Evolutionary conservation across 2,329 filamentous ascomycete genomes (phyloP).

Genomic region (Beauveria caledonica): DNA sequence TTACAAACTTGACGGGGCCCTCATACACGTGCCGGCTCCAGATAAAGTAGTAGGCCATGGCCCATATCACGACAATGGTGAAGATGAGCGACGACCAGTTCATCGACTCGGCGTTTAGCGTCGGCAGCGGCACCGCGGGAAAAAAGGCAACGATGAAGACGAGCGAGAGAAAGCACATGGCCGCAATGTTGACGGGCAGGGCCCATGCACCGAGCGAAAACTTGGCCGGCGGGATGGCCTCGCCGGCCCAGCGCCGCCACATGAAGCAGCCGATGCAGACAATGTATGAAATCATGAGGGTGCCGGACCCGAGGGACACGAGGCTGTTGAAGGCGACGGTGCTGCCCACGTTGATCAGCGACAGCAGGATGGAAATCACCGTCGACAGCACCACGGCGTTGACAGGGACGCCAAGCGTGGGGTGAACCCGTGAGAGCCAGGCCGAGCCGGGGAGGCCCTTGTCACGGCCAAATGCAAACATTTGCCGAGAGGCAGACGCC

Average conservation of each 20-base stretch:
- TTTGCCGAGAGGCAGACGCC: constrained; percentile 19
- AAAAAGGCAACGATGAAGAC: constrained; percentile 42
- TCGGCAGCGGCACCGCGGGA: constrained; percentile 30
- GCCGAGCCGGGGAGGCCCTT: constrained; percentile 45
- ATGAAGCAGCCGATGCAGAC: constrained; percentile 37
- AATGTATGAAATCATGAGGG: constrained; percentile 43
- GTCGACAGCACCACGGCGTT: constrained; percentile 46
- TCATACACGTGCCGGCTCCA: constrained; percentile 16
- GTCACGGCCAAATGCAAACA: constrained; percentile 24
- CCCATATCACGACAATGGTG: constrained; percentile 27
- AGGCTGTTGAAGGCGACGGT: constrained; percentile 43
- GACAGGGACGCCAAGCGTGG: constrained; percentile 48
- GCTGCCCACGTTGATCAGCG: constrained; percentile 43
- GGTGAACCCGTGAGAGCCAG: constrained; percentile 50
- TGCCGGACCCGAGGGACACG: constrained; percentile 40
- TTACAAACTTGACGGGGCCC: constrained; percentile 11
- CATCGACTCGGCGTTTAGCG: constrained; percentile 28
- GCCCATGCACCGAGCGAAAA: constrained; percentile 32
- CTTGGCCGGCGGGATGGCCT: constrained; percentile 13
- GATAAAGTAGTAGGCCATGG: constrained; percentile 30
- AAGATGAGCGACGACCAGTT: constrained; percentile 43
- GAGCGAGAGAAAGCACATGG: constrained; percentile 34
- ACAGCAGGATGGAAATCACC: constrained; percentile 33
- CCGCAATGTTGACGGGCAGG: constrained; percentile 32
- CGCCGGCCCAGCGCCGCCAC: constrained; percentile 26